Evolutionary conservation across 139 green algal genomes (phyloP).

Genomic region (Closterium sp.): DNA sequence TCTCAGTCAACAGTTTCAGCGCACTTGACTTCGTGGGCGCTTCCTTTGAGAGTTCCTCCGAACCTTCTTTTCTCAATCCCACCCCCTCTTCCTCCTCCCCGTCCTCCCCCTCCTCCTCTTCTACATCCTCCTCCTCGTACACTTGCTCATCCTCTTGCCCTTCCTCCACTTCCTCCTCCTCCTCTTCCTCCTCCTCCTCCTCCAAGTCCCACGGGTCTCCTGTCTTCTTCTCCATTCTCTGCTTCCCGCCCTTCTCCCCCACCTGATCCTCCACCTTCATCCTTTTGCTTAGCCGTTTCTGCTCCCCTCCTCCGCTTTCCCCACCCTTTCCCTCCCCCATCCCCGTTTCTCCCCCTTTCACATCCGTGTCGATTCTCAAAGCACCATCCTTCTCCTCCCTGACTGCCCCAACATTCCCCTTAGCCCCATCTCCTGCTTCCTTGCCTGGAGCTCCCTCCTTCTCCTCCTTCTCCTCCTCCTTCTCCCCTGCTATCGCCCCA

Average conservation of each 20-base stretch:
- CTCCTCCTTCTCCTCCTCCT: neutral
- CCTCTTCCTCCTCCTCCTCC: neutral
- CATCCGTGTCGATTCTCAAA: neutral
- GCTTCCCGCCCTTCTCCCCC: neutral
- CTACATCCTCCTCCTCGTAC: neutral
- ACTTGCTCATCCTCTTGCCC: neutral
- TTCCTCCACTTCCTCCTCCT: neutral
- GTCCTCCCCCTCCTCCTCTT: neutral
- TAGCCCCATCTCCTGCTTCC: neutral
- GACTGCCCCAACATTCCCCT: neutral
- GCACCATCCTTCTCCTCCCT: neutral
- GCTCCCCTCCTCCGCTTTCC: neutral
- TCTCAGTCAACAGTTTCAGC: neutral
- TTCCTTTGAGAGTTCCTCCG: no score
- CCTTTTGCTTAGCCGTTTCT: neutral
- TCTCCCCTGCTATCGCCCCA: neutral
- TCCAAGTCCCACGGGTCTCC: neutral
- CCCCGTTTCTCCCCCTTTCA: neutral
- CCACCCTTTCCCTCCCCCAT: neutral
- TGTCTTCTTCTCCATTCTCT: neutral
- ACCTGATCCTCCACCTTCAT: neutral
- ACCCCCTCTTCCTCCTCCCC: neutral
- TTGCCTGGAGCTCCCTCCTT: neutral
- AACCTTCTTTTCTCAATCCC: no score
- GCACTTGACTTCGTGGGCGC: neutral